Evolutionary conservation across 176 grass and related monocot species (phyloP).

Genomic region (Microstegium vimineum): DNA sequence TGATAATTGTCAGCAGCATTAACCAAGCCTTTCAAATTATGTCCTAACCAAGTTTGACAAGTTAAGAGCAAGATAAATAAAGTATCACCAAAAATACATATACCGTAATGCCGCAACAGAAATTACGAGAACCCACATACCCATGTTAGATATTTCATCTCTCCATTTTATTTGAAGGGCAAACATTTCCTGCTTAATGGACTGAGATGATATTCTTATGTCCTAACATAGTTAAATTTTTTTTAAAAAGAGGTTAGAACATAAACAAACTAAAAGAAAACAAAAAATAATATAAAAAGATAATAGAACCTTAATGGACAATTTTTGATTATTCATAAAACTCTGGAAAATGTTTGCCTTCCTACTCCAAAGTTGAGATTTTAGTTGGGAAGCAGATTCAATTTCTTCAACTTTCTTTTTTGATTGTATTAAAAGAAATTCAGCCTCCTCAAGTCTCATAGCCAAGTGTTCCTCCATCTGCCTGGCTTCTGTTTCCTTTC

Average conservation of each 20-base stretch:
- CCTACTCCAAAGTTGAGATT: conserved; percentile 72
- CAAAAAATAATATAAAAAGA: conserved; percentile 12
- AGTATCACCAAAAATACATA: neutral
- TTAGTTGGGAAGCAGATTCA: conserved; percentile 58
- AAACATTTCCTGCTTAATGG: conserved; percentile 74
- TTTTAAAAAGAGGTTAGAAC: conserved; percentile 3
- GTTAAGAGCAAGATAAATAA: neutral
- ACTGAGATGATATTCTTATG: conserved; percentile 68
- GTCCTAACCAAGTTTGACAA: conserved; percentile 44
- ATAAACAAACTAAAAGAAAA: conserved; percentile 18
- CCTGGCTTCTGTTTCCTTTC: conserved; percentile 57
- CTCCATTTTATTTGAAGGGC: conserved; percentile 77
- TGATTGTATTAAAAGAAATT: conserved; percentile 66
- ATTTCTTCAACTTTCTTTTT: conserved; percentile 71
- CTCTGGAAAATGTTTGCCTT: conserved; percentile 70
- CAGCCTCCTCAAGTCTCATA: conserved; percentile 61
- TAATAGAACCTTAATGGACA: conserved; percentile 52
- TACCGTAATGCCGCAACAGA: conserved; percentile 1
- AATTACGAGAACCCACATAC: conserved; percentile 30
- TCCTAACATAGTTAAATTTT: conserved; percentile 51
- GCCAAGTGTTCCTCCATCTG: conserved; percentile 63
- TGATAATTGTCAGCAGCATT: conserved; percentile 95
- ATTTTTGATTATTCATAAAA: conserved; percentile 57
- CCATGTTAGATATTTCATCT: conserved; percentile 76
- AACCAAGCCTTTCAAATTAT: conserved; percentile 69